These are phyloP conservation scores for Flammula alnicola DNA, from an alignment of 1,284 basidiomycete genomes.

Conservation along the genomic window DNA sequence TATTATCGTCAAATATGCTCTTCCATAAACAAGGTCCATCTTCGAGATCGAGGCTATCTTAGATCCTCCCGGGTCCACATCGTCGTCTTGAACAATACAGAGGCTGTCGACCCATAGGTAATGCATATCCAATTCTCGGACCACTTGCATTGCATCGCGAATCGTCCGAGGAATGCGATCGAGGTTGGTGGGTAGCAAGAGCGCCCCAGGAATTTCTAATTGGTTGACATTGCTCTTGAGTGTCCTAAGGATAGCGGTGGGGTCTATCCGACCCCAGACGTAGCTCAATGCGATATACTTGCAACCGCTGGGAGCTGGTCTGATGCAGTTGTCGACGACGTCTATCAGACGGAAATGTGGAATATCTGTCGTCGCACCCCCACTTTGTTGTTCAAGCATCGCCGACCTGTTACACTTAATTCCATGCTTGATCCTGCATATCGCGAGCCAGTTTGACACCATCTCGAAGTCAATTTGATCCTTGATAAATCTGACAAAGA, in stretches of 20 bases:
- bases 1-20: conserved; percentile 13
- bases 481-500: conserved; percentile 5
- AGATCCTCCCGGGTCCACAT: conserved; percentile 5
- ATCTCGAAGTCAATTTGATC: conserved; percentile 17
- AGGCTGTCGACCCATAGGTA: conserved; percentile 20
- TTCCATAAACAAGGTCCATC: conserved; percentile 16
- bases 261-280: conserved; percentile 14
- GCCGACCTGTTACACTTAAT: conserved; percentile 2
- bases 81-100: conserved; percentile 18
- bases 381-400: background rate
- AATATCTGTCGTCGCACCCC: conserved; percentile 7
- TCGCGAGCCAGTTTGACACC: conserved; percentile 11
- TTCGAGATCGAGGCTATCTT: conserved; percentile 16
- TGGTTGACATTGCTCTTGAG: conserved; percentile 5
- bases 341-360: conserved; percentile 17
- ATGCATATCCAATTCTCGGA: conserved; percentile 9
- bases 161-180: conserved; percentile 10
- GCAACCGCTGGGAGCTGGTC: conserved; percentile 8
- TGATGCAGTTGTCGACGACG: conserved; percentile 15
- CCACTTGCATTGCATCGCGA: conserved; percentile 16
- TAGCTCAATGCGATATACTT: conserved; percentile 16
- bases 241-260: background rate
- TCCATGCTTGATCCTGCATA: conserved; percentile 6
- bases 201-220: conserved; percentile 8
- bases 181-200: background rate